phyloP scores from a whole-genome alignment of 176 grass and related monocot species.

The Thinopyrum elongatum region DNA sequence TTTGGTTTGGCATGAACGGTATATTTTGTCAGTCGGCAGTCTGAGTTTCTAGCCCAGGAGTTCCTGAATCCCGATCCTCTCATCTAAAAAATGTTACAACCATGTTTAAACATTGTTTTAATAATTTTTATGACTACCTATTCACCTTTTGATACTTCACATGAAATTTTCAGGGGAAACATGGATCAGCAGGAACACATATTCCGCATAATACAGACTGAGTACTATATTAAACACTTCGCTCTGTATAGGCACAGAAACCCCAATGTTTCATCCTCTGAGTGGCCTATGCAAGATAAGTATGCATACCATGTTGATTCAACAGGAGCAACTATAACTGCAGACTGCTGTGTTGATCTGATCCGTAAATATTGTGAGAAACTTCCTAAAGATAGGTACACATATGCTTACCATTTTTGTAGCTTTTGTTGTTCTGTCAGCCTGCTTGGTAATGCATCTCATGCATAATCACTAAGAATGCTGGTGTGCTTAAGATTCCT shows the following conservation, averaged over 20 bases:
- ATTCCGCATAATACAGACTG: slow-evolving; percentile 72
- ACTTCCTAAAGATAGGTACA: slow-evolving; percentile 83
- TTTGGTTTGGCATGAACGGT: not conserved
- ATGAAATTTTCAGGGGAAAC: slow-evolving; percentile 63
- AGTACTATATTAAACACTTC: slow-evolving; percentile 62
- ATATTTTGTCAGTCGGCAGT: slow-evolving; percentile 3
- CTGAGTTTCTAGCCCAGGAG: not conserved
- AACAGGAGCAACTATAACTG: slow-evolving; percentile 78
- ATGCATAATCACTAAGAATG: not conserved
- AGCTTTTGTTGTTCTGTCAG: not conserved
- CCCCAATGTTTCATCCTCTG: slow-evolving; percentile 23
- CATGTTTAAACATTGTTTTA: not conserved
- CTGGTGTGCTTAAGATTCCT: not conserved
- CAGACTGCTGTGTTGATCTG: slow-evolving; percentile 60
- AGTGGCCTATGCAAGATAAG: slow-evolving; percentile 41
- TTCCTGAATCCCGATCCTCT: not conserved
- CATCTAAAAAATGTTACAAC: not conserved
- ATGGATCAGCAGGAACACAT: slow-evolving; percentile 62
- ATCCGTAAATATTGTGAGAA: slow-evolving; percentile 84
- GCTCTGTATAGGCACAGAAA: slow-evolving; percentile 48
- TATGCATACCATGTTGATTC: slow-evolving; percentile 63
- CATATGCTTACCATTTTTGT: not conserved
- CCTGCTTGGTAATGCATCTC: slow-evolving; percentile 7
- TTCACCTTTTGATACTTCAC: not conserved
- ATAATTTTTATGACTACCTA: not conserved